Evolutionary conservation across 768 basidiomycete genomes (phyloP).

Genomic region (Zangia roseola): DNA sequence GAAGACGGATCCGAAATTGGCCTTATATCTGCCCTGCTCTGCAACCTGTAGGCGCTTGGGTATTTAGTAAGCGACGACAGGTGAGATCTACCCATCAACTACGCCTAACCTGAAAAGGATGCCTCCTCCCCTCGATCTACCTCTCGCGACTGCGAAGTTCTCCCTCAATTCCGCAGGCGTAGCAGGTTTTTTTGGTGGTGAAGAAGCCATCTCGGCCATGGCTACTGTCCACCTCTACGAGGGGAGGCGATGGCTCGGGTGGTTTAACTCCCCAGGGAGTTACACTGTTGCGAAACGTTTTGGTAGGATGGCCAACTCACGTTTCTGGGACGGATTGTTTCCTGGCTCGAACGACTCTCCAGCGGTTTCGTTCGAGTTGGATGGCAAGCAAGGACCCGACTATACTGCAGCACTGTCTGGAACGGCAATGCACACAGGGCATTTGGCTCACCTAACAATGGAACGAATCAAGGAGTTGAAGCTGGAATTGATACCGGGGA

Average conservation of each 20-base stretch:
- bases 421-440: conserved; percentile 25
- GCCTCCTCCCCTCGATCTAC: conserved; percentile 10
- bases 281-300: conserved; percentile 33
- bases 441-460: conserved; percentile 28
- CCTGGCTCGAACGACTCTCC: conserved; percentile 29
- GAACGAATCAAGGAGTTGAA: conserved; percentile 6
- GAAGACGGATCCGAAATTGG: neutral
- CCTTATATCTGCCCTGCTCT: neutral
- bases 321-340: conserved; percentile 34
- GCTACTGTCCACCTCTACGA: conserved; percentile 29
- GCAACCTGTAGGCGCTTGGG: neutral
- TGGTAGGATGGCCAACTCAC: conserved; percentile 29
- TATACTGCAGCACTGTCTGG: conserved; percentile 33
- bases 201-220: conserved; percentile 38
- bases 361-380: conserved; percentile 27
- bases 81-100: neutral
- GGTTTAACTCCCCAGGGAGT: conserved; percentile 37
- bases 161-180: conserved; percentile 31
- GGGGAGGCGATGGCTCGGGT: conserved; percentile 34
- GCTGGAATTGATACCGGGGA: neutral
- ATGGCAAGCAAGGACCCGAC: conserved; percentile 28
- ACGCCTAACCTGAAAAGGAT: neutral
- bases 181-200: conserved; percentile 36
- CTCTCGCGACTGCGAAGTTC: conserved; percentile 13
- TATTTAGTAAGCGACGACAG: neutral